These are phyloP conservation scores for Earliella scabrosa DNA, from an alignment of 1,284 basidiomycete species.

Conservation along the genomic window DNA sequence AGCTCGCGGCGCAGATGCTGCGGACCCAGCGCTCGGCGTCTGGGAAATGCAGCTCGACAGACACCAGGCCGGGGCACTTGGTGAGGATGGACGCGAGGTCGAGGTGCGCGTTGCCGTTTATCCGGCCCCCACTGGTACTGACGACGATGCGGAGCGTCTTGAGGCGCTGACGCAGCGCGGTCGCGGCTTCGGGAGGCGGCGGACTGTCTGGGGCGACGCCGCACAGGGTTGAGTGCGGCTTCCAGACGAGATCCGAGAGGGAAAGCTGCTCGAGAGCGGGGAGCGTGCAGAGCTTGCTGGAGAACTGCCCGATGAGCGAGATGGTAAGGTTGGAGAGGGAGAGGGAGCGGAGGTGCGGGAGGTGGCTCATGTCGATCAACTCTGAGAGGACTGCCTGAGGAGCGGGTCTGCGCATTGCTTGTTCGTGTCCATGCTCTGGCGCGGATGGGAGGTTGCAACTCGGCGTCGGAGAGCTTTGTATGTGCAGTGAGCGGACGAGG, in stretches of 20 bases:
- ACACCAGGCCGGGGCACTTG: neutral
- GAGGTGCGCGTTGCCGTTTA: neutral
- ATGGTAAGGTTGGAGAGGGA: neutral
- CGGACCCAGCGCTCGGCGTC: neutral
- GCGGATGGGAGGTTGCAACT: neutral
- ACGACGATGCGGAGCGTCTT: neutral
- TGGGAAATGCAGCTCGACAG: neutral
- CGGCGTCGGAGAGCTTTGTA: neutral
- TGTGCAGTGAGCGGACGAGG: neutral
- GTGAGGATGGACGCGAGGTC: neutral
- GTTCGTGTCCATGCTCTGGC: too few species aligned
- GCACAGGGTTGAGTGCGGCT: too few species aligned
- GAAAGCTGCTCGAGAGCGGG: neutral
- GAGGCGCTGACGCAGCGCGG: neutral
- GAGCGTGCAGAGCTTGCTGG: neutral
- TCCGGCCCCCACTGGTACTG: too few species aligned
- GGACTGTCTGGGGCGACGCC: too few species aligned
- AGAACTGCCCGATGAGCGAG: neutral
- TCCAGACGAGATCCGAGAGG: neutral
- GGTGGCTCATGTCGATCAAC: constrained; percentile 5
- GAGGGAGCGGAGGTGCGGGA: neutral
- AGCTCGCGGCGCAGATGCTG: neutral
- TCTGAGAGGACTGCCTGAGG: neutral
- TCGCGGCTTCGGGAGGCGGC: too few species aligned
- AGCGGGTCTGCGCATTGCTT: too few species aligned